Percentiles rank a stretch among this genome's conserved stretches.
Evolutionary conservation across 2,329 filamentous ascomycete genomes (phyloP).

Genomic region (Samsoniella hepiali): DNA sequence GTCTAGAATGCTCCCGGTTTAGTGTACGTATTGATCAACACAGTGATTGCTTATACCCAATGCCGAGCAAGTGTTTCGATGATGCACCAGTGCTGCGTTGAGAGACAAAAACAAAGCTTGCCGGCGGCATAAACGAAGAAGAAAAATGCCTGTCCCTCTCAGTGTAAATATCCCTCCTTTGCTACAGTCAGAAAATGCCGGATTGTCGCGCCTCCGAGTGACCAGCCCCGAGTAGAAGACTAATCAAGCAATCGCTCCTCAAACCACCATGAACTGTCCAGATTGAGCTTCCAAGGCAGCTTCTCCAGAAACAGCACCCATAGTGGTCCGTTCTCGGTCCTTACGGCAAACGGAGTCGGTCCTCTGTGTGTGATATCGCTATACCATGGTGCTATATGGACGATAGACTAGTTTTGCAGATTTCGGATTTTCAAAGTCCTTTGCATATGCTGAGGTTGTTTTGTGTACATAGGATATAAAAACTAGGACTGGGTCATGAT

Average conservation of each 20-base stretch:
- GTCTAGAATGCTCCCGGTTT: no score
- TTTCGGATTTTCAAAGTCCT: background rate
- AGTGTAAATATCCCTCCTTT: no score
- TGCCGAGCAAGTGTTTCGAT: no score
- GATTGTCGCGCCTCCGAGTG: background rate
- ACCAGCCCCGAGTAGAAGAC: background rate
- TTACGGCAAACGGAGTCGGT: background rate
- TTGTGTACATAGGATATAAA: background rate
- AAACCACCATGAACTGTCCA: background rate
- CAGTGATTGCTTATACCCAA: no score
- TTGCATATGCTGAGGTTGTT: background rate
- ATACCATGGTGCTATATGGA: constrained; percentile 6
- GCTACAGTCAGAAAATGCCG: no score
- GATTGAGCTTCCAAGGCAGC: background rate
- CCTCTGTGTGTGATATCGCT: background rate
- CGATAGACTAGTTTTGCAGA: background rate
- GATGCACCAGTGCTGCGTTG: no score
- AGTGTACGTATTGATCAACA: no score
- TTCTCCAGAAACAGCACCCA: background rate
- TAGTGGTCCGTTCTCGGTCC: background rate
- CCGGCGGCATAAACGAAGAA: no score
- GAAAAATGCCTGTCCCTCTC: no score
- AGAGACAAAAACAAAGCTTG: no score
- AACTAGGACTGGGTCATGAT: background rate
- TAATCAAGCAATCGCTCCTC: background rate